phyloP scores from a whole-genome alignment of 352 stramenopile genomes.

The Globisporangium okanoganense region DNA sequence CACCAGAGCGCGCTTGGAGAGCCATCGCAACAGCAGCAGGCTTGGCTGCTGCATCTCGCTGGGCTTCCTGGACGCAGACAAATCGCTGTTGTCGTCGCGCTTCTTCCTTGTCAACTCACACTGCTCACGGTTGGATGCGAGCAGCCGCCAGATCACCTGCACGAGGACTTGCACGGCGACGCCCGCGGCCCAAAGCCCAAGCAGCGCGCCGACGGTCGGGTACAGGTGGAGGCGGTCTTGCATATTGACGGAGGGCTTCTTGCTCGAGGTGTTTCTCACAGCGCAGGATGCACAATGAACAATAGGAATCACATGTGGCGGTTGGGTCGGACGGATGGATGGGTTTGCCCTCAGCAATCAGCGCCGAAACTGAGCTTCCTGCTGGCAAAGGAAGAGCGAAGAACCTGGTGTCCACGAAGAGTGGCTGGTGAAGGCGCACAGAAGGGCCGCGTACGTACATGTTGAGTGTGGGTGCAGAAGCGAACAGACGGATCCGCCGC shows the following conservation, averaged over 20 bases:
- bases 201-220: slow-evolving; percentile 27
- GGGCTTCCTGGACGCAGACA: background rate
- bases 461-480: background rate
- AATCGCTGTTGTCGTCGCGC: slow-evolving; percentile 9
- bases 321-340: no score
- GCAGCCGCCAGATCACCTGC: slow-evolving; percentile 13
- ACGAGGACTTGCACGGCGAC: slow-evolving; percentile 32
- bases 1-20: slow-evolving; percentile 23
- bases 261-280: background rate
- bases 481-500: background rate
- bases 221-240: slow-evolving; percentile 42
- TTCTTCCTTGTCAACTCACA: background rate
- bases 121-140: slow-evolving; percentile 2
- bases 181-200: slow-evolving; percentile 22
- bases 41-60: background rate
- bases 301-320: background rate
- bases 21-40: slow-evolving; percentile 18
- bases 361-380: no score
- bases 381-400: no score
- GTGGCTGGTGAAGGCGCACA: background rate
- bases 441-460: background rate
- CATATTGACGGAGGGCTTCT: slow-evolving; percentile 15
- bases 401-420: no score
- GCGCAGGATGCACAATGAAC: background rate
- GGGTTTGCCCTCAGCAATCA: no score